Base-by-base conservation (phyloP, 306 rosid genomes). In the Cucurbita argyrosperma region DNA sequence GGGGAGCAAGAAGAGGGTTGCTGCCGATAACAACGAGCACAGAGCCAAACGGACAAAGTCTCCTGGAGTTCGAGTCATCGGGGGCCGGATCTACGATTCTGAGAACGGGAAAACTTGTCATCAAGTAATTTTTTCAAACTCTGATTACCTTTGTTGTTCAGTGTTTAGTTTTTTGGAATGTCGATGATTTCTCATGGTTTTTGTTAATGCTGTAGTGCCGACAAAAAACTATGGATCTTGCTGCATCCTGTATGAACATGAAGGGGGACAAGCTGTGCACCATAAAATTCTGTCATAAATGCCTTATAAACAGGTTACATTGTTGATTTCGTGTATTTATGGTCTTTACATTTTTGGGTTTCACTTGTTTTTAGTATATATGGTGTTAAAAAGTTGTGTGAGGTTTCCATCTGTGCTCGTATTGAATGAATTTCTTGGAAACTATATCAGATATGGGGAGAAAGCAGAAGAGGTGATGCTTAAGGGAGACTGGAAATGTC, bases 241-340 rank as follows among this genome's bases (percentile, higher is more conserved):
- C 78, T 15, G 97, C 88, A 6, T 40, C 84, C 0, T 93, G 97
- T 40, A 89, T 74, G 80, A 89, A 78, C 65, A 0, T 6, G 64
- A 86, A 74, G 21, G 75, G 62, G 5, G 75, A 78, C 5, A 87
- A 84, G 81, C 71, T 15, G n/a, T 91, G 99, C 74, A 3, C 77
- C 5, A 80, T 91, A 21, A 71, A 68, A 3, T 71, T 82, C 4
- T 94, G 99, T 45, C 82, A 82, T 42, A 88, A 83, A 55, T 94
- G 99, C 73, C 97, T 91, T 16, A 7, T 76, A 60, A 84, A 87
- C 90, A 86, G 99, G 99, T 94, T 26, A 72, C 49, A 67, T 74
- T 16, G 49, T 8, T 40, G 39, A 14, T 10, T 1, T n/a, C 11
- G 38, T 19, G 13, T 37, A 37, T 54, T 75, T 5, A 46, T 56